phyloP scores from a whole-genome alignment of 1,284 basidiomycete genomes.

The Agaricales sp. region DNA sequence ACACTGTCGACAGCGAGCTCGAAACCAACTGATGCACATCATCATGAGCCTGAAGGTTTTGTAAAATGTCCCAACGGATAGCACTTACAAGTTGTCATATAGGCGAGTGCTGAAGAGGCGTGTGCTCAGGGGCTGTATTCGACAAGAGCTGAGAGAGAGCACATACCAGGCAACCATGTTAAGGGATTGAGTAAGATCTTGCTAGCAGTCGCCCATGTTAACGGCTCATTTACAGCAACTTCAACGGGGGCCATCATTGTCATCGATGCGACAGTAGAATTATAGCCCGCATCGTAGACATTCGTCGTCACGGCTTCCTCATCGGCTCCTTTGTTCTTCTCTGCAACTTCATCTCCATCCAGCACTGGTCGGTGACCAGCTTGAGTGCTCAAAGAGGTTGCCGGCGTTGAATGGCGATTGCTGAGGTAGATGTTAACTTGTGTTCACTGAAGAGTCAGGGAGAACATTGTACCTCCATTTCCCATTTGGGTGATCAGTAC shows the following conservation, averaged over 20 bases:
- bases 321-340: conserved; percentile 4
- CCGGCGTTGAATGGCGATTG: conserved; percentile 25
- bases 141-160: conserved; percentile 13
- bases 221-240: conserved; percentile 38
- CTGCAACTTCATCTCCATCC: background rate
- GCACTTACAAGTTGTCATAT: conserved; percentile 25
- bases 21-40: conserved; percentile 31
- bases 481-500: conserved; percentile 52
- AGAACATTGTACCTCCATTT: conserved; percentile 28
- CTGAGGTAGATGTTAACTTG: conserved; percentile 9
- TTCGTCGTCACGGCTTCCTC: conserved; percentile 9
- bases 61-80: background rate
- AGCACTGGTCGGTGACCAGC: background rate
- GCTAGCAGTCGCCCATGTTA: conserved; percentile 27
- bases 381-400: background rate
- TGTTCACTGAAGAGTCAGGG: too few relatives aligned
- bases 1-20: conserved; percentile 51
- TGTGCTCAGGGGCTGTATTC: background rate
- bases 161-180: conserved; percentile 54
- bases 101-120: background rate
- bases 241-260: conserved; percentile 23
- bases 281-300: conserved; percentile 5
- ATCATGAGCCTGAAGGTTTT: background rate
- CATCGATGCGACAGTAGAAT: conserved; percentile 1
- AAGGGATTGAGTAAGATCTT: conserved; percentile 32